Evolutionary conservation across 164 flowering plant genomes (phyloP), one percentile per base, ranked within the genome.

Genomic region (Litsea cubeba): DNA sequence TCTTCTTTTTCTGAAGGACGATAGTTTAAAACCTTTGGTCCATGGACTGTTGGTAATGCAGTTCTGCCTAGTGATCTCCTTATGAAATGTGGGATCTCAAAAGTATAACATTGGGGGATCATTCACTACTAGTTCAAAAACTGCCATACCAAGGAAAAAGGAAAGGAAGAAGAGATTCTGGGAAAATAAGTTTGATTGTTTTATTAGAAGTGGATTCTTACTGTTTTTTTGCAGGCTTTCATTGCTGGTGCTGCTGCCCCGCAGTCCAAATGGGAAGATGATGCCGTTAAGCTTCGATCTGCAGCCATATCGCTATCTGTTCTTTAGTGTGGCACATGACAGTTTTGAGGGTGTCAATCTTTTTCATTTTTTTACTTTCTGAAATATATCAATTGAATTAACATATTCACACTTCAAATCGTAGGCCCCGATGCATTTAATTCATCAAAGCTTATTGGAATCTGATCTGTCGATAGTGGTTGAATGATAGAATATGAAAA

Each of bases 221-320:
- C 46, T 14, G 24, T 2, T 18, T 14, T 32, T n/a, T 68, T 82
- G 25, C 62, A 95, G 99, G 90, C 87, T 69, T 70, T 79, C 80
- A 83, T 95, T 76, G 95, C 98, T 71, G 98, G 94, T 76, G 98
- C 92, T 80, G 76, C 94, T 81, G 97, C 97, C 11, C 97, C 97
- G 18, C 70, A 87, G 68, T 84, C 83, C 57, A 93, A 80, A 75
- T 95, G 99, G 99, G 89, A 81, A 6, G 89, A 85, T 50, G 98
- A 92, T 79, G 97, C 96, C 14, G 78, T 89, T 62, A 87, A 85
- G 79, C 98, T 95, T 73, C 97, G 99, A 0, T 93, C 98, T 81
- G 97, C 99, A 68, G 99, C 98, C 11, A 77, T 95, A 57, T 95
- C 99, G 11, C 75, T 95, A 68, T 82, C 96, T 12, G 63, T 93